Percentiles rank a stretch among this genome's conserved stretches.
These are phyloP conservation scores for Ilyonectria destructans DNA, from an alignment of 2,329 filamentous ascomycete genomes.

Conservation along the genomic window DNA sequence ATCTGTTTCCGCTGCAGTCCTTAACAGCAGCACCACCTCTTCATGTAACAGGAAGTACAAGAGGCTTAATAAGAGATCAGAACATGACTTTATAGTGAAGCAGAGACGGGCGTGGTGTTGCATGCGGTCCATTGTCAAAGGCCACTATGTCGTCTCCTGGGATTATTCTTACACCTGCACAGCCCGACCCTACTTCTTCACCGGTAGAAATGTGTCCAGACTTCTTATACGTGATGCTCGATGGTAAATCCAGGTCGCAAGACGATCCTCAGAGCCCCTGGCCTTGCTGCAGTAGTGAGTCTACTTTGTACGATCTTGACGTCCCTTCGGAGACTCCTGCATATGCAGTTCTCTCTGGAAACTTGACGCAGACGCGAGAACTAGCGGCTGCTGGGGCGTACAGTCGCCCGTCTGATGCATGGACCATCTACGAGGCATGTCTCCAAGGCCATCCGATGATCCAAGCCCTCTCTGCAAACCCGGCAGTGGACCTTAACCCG, in stretches of 20 bases:
- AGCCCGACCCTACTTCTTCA: neutral
- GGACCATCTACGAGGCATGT: neutral
- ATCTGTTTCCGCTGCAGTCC: neutral
- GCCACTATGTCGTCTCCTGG: neutral
- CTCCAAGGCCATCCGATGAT: neutral
- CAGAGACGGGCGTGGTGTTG: no score
- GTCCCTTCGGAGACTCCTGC: neutral
- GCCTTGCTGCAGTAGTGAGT: neutral
- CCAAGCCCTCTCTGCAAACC: neutral
- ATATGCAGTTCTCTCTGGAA: slow-evolving; percentile 1
- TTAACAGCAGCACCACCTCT: neutral
- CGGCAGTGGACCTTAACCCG: neutral
- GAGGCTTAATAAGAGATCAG: neutral
- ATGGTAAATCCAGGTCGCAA: neutral
- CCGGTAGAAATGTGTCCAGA: neutral
- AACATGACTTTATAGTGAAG: no score
- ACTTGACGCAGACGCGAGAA: neutral
- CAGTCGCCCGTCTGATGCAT: neutral
- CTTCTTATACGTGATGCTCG: neutral
- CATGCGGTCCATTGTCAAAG: neutral
- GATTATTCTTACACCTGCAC: neutral
- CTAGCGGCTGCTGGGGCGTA: neutral
- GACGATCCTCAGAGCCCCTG: neutral
- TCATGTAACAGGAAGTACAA: neutral
- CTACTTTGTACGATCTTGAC: neutral